A percentile compares a stretch with the other conserved stretches of the same genome.
Evolutionary conservation across 2,329 filamentous ascomycete species (phyloP).

Genomic region (Phoma herbarum): DNA sequence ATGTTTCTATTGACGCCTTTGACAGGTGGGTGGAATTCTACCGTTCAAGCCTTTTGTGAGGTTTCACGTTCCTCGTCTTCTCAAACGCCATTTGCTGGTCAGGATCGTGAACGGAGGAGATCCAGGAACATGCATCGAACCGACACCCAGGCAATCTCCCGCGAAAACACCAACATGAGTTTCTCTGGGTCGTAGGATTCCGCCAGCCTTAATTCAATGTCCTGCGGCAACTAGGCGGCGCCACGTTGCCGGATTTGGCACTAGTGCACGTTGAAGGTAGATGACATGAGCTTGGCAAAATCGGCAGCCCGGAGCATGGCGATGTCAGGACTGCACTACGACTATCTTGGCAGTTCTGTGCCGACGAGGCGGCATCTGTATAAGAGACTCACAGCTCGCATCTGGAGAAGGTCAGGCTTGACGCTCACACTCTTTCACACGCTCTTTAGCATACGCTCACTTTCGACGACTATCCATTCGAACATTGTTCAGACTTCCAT

Average conservation of each 20-base stretch:
- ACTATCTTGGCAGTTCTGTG: constrained; percentile 26
- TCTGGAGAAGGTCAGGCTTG: constrained; percentile 39
- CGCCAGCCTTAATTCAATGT: constrained; percentile 28
- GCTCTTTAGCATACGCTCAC: constrained; percentile 41
- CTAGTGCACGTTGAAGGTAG: constrained; percentile 36
- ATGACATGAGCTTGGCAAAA: constrained; percentile 38
- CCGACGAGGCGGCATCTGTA: constrained; percentile 32
- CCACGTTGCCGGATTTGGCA: constrained; percentile 20
- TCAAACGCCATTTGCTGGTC: constrained; percentile 29
- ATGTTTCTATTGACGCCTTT: constrained; percentile 39
- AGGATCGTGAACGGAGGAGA: constrained; percentile 19
- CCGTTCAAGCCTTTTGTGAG: constrained; percentile 23
- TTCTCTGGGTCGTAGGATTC: constrained; percentile 34
- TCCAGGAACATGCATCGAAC: constrained; percentile 33
- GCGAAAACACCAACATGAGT: constrained; percentile 25
- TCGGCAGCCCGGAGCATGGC: constrained; percentile 27
- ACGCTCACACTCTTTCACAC: constrained; percentile 45
- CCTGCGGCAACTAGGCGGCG: constrained; percentile 34
- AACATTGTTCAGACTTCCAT: constrained; percentile 32
- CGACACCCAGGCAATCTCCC: constrained; percentile 32
- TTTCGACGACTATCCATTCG: constrained; percentile 41
- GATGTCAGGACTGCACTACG: constrained; percentile 26
- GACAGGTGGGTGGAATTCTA: constrained; percentile 18
- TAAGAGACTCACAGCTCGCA: constrained; percentile 32
- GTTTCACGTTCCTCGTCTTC: constrained; percentile 33